Evolutionary conservation across 345 rosid genomes (phyloP), one percentile per base, ranked within the genome.

Genomic region (Aurinia saxatilis): DNA sequence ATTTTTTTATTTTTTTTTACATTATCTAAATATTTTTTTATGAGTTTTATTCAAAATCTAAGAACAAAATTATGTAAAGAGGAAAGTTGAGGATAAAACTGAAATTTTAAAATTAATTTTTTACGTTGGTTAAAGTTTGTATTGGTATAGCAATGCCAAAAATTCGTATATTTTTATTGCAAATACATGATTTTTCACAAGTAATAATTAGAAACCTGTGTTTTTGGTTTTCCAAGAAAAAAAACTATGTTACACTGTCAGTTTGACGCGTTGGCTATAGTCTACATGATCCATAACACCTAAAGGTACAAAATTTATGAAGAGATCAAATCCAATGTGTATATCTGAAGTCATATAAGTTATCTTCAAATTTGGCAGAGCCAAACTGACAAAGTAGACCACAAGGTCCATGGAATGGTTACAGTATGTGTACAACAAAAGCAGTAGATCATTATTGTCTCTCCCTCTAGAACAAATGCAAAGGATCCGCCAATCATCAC

Each of bases 401-500:
- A 39, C 31, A 31, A 19, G 16, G 57, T 37, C 17, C n/a, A 50
- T 50, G 39, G 57, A 63, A 27, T 50, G 37, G 66, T 37, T 38
- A 48, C 38, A 51, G 41, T 51, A 29, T 10, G 60, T 42, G 53
- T 65, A 33, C 44, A 65, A 33, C 53, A 53, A 21, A 52, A 52
- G 42, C 60, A 33, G 60, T 63, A 51, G 52, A 6, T 8, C 18
- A 33, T 35, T 1, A 12, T 39, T 54, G 14, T n/a, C 12, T 25
- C 37, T 23, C 15, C 9, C 6, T 35, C 66, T 37, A 5, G 33
- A 39, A 5, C 30, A 11, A 50, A 12, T 29, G 5, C 6, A 0
- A 50, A 42, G 46, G 29, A 49, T 50, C 29, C 11, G 34, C 15
- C 2, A 42, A 37, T 31, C 51, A 33, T 19, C 36, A 52, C 0